Conservation (phyloP, 164 flowering plant genomes). For the Vitis rupestris region DNA sequence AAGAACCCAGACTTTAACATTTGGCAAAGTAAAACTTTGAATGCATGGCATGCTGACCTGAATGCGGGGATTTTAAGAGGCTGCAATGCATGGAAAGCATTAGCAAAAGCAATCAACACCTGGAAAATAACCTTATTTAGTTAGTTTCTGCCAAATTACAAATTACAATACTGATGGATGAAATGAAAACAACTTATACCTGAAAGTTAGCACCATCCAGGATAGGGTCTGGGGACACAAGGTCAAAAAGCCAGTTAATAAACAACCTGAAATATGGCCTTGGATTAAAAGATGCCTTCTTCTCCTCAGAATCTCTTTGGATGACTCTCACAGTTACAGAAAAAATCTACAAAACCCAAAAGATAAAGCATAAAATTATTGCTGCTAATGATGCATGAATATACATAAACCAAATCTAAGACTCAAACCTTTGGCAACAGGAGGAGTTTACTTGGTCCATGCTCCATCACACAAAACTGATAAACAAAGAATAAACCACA, state of each 20-base stretch:
- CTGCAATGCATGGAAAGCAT: conserved; percentile 85
- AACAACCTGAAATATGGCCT: conserved; percentile 93
- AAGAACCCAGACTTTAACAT: too few relatives aligned
- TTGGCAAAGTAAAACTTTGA: too few relatives aligned
- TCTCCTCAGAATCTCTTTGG: conserved; percentile 88
- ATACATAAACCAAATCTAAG: not conserved
- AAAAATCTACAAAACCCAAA: conserved; percentile 47
- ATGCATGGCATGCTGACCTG: conserved; percentile 47
- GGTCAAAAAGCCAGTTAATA: conserved; percentile 81
- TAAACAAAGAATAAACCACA: not conserved
- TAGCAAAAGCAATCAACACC: conserved; percentile 76
- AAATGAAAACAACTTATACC: conserved; percentile 32
- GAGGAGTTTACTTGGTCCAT: conserved; percentile 55
- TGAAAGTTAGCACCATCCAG: conserved; percentile 74
- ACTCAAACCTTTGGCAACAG: conserved; percentile 71
- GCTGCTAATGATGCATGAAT: too few relatives aligned
- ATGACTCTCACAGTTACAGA: conserved; percentile 71
- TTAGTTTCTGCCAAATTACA: too few relatives aligned
- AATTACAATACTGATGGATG: not conserved
- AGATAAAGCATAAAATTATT: not conserved
- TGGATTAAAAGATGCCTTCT: conserved; percentile 73
- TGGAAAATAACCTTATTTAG: conserved; percentile 20
- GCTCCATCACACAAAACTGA: conserved; percentile 58
- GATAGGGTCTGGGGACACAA: conserved; percentile 61
- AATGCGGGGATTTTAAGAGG: conserved; percentile 84